Percentiles rank a stretch among this genome's conserved stretches.
Conservation (phyloP, 169 alveolate species). For the Plasmodium berghei region DNA sequence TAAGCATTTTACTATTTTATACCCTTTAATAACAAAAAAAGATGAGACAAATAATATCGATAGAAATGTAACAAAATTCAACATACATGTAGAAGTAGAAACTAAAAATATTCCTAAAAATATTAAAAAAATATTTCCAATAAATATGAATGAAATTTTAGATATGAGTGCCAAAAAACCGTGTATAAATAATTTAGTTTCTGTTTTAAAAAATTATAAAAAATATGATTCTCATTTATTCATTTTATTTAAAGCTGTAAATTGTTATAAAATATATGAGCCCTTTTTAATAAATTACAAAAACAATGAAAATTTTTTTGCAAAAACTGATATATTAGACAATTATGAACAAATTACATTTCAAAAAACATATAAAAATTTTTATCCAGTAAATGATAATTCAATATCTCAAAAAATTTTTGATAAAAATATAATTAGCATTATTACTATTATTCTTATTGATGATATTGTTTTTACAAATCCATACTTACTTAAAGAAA, state of each 20-base stretch:
- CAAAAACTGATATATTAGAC: constrained; percentile 22
- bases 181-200: constrained; percentile 30
- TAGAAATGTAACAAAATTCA: not conserved
- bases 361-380: constrained; percentile 53
- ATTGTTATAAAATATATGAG: constrained; percentile 37
- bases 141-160: constrained; percentile 3
- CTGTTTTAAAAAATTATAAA: constrained; percentile 31
- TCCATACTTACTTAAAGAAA: not conserved
- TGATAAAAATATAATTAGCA: constrained; percentile 20
- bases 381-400: constrained; percentile 23
- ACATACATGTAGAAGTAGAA: constrained; percentile 23
- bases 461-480: constrained; percentile 41
- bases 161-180: constrained; percentile 3
- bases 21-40: constrained; percentile 29
- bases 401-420: constrained; percentile 47
- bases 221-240: constrained; percentile 53
- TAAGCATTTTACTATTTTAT: constrained; percentile 43
- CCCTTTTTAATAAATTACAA: constrained; percentile 38
- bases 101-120: constrained; percentile 21
- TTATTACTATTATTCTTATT: constrained; percentile 49
- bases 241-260: constrained; percentile 47
- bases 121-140: constrained; percentile 16
- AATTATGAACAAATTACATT: constrained; percentile 34
- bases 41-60: not conserved
- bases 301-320: constrained; percentile 49